phyloP scores from a whole-genome alignment of 495 filamentous ascomycete genomes.

The Xylaria palmicola region DNA sequence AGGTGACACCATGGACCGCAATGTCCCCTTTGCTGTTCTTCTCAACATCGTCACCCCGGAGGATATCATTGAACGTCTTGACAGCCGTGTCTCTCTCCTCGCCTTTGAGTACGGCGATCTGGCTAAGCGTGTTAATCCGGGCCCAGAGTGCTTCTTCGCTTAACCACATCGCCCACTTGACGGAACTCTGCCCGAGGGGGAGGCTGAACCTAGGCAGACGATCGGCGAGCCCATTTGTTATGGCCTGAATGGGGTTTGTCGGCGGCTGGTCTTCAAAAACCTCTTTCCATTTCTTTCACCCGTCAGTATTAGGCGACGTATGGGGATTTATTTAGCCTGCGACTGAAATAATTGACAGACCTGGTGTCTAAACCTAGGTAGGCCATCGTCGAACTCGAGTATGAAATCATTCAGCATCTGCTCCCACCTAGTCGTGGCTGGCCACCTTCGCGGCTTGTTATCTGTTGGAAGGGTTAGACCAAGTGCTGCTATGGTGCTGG shows the following conservation, averaged over 20 bases:
- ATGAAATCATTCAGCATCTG: slow-evolving; percentile 52
- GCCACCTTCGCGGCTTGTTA: slow-evolving; percentile 50
- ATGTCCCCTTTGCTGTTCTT: slow-evolving; percentile 54
- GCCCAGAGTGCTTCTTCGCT: slow-evolving; percentile 54
- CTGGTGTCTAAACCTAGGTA: slow-evolving; percentile 54
- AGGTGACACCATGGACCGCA: slow-evolving; percentile 54
- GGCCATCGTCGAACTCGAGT: slow-evolving; percentile 46
- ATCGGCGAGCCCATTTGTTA: slow-evolving; percentile 34
- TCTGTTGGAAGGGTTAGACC: slow-evolving; percentile 30
- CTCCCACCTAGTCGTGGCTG: slow-evolving; percentile 52
- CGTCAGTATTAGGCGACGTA: background rate
- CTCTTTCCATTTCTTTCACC: slow-evolving; percentile 44
- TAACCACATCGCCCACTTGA: slow-evolving; percentile 48
- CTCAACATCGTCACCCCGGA: slow-evolving; percentile 43
- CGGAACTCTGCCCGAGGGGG: slow-evolving; percentile 38
- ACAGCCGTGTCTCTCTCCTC: slow-evolving; percentile 48
- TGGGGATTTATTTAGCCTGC: background rate
- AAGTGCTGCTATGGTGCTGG: background rate
- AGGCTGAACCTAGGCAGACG: slow-evolving; percentile 49
- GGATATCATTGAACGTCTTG: slow-evolving; percentile 40
- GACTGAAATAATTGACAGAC: slow-evolving; percentile 16
- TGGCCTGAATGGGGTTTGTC: slow-evolving; percentile 38
- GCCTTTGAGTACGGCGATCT: slow-evolving; percentile 55
- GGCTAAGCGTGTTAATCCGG: slow-evolving; percentile 57
- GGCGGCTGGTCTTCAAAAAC: slow-evolving; percentile 52